A percentile compares a stretch with the other conserved stretches of the same genome.
Conservation (phyloP, 805 yeast species). For the Lipomyces lipofer region DNA sequence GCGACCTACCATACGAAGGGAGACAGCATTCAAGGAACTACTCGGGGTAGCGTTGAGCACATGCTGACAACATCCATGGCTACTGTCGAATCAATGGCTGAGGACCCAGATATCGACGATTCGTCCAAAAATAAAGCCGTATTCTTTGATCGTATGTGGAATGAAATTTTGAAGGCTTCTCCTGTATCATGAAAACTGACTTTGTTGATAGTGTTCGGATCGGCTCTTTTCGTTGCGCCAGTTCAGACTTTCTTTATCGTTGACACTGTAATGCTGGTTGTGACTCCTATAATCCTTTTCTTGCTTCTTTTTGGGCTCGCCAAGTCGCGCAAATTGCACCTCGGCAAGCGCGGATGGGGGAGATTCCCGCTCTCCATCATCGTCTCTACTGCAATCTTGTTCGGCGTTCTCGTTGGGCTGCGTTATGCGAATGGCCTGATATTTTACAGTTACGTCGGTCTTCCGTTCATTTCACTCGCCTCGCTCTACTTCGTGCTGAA, state of each 20-base stretch:
- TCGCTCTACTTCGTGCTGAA: slow-evolving; percentile 54
- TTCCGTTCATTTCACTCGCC: slow-evolving; percentile 53
- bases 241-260: slow-evolving; percentile 45
- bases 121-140: slow-evolving; percentile 46
- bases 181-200: background rate
- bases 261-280: slow-evolving; percentile 54
- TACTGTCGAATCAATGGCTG: slow-evolving; percentile 51
- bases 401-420: slow-evolving; percentile 45
- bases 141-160: slow-evolving; percentile 52
- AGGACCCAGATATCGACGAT: slow-evolving; percentile 42
- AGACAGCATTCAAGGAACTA: slow-evolving; percentile 66
- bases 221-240: slow-evolving; percentile 29
- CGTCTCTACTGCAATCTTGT: slow-evolving; percentile 46
- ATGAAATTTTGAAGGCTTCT: too few species aligned
- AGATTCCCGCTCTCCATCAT: slow-evolving; percentile 62
- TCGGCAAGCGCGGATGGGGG: slow-evolving; percentile 48
- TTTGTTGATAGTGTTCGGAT: slow-evolving; percentile 22
- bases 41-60: slow-evolving; percentile 74
- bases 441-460: slow-evolving; percentile 51
- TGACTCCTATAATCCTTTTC: slow-evolving; percentile 56
- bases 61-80: slow-evolving; percentile 76
- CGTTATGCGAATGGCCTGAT: slow-evolving; percentile 49
- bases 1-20: slow-evolving; percentile 76
- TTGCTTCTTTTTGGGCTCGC: slow-evolving; percentile 44
- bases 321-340: slow-evolving; percentile 29